A percentile compares a stretch with the other conserved stretches of the same genome.
Conservation (phyloP, 1,284 basidiomycete genomes). For the Trichosporon coremiiforme region DNA sequence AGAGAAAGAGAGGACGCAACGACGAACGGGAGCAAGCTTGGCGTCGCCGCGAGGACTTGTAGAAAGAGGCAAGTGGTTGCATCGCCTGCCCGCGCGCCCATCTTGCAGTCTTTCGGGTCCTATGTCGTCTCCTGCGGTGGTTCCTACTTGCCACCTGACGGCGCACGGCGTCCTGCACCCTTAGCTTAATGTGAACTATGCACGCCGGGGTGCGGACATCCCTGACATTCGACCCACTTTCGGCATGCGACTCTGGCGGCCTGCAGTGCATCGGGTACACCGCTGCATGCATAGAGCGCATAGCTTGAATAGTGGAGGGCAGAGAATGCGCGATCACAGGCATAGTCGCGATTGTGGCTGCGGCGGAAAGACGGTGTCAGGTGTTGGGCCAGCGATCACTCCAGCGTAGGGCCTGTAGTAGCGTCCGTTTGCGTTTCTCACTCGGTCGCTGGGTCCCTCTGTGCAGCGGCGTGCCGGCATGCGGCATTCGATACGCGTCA, state of each 20-base stretch:
- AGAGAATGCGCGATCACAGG: neutral
- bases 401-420: too few species aligned
- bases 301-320: neutral
- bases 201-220: neutral
- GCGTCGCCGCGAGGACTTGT: neutral
- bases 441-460: too few species aligned
- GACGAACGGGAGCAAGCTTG: neutral
- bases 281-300: neutral
- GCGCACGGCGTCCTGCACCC: constrained; percentile 10
- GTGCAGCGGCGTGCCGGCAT: neutral
- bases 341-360: neutral
- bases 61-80: constrained; percentile 10
- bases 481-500: neutral
- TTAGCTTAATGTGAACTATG: constrained; percentile 18
- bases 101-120: constrained; percentile 4
- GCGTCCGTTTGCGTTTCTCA: too few species aligned
- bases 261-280: neutral
- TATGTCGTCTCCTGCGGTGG: neutral
- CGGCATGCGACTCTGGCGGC: neutral
- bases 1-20: neutral
- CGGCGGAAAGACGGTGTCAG: neutral
- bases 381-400: too few species aligned
- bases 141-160: neutral
- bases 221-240: constrained; percentile 3
- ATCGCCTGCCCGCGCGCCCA: neutral